These are phyloP conservation scores for Avena sativa DNA, from an alignment of 176 grass and related monocot species.

Conservation along the genomic window DNA sequence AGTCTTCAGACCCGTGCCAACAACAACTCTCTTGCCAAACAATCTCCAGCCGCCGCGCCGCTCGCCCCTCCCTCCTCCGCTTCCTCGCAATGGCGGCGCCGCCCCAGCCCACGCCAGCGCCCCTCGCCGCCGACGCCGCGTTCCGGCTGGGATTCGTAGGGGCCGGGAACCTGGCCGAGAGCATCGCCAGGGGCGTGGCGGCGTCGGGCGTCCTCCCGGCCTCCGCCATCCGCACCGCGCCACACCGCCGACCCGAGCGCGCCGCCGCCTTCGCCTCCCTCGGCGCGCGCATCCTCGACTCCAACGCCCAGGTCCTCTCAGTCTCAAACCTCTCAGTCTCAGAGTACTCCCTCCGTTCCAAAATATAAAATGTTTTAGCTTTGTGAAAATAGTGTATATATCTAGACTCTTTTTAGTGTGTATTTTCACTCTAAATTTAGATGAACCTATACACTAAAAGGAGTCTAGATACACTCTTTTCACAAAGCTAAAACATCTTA, in stretches of 20 bases:
- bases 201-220: conserved; percentile 78
- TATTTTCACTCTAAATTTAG: too few species aligned
- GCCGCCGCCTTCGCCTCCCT: conserved; percentile 68
- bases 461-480: too few species aligned
- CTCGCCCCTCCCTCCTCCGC: neutral
- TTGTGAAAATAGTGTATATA: too few species aligned
- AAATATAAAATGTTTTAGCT: too few species aligned
- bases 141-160: conserved; percentile 87
- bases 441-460: too few species aligned
- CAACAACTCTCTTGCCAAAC: neutral
- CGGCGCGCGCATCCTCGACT: conserved; percentile 65
- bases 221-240: conserved; percentile 74
- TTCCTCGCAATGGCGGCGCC: conserved; percentile 56
- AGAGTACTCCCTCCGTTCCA: too few species aligned
- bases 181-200: conserved; percentile 79
- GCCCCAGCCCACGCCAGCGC: conserved; percentile 40
- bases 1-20: neutral
- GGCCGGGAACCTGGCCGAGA: conserved; percentile 92
- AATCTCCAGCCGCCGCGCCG: neutral
- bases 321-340: neutral
- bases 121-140: conserved; percentile 31
- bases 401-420: too few species aligned
- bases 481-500: too few species aligned
- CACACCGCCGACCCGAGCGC: conserved; percentile 73
- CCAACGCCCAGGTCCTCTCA: conserved; percentile 67